Evolutionary conservation across 2,329 filamentous ascomycete genomes (phyloP).

Genomic region (Fusarium tupiense): DNA sequence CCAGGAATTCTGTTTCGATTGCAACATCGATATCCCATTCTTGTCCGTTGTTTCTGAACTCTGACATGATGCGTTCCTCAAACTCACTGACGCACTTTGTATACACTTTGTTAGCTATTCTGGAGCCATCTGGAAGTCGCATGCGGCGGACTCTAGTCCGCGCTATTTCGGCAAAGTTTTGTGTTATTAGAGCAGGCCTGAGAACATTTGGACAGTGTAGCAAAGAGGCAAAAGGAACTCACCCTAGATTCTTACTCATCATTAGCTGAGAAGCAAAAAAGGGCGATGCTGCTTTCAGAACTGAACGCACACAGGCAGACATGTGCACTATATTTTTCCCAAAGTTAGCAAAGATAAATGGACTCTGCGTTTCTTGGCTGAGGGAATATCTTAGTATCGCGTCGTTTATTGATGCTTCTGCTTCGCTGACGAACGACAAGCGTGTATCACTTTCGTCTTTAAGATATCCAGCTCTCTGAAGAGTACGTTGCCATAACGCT

Average conservation of each 20-base stretch:
- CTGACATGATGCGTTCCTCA: fast-evolving
- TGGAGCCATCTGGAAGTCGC: background rate
- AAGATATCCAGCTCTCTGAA: background rate
- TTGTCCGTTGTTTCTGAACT: background rate
- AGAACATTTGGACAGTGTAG: background rate
- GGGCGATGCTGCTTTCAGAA: fast-evolving
- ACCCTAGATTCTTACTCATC: fast-evolving
- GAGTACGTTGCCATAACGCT: background rate
- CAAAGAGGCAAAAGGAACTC: background rate
- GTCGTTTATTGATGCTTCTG: background rate
- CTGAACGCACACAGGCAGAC: background rate
- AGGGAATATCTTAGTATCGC: background rate
- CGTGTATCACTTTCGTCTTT: background rate
- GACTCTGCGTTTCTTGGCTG: fast-evolving
- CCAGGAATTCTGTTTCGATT: fast-evolving
- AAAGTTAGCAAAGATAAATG: background rate
- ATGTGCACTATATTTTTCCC: background rate
- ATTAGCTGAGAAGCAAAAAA: fast-evolving
- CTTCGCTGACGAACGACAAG: background rate
- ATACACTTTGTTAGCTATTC: fast-evolving
- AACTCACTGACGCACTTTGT: background rate
- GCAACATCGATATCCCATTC: background rate
- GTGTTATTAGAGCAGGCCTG: background rate
- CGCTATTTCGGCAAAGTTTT: background rate
- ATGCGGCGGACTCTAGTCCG: background rate